Evolutionary conservation across 495 filamentous ascomycete genomes (phyloP), one percentile per base, ranked within the genome.

Genomic region (Alectoria sarmentosa): DNA sequence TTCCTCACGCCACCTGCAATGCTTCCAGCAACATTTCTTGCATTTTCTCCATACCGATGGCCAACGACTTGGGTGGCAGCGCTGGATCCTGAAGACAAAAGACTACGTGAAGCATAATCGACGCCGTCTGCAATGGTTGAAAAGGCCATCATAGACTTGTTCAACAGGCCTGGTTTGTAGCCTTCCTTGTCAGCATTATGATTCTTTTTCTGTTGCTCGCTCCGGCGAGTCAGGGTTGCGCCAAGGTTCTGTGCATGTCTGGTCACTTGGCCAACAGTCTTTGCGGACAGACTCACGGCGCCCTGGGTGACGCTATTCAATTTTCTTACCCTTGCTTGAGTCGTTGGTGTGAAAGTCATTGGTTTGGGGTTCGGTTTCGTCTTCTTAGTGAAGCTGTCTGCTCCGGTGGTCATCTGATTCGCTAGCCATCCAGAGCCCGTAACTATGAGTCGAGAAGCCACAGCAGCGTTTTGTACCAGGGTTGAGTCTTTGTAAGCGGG

Each of bases 101-200:
- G 78, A 65, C 84, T 88, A 41, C 85, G 84, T 0, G 90, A 88
- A 19, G 89, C 87, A 68, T 96, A 84, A 69, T 95, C 92, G 58
- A 98, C 88, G 41, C 93, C 93, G 73, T 98, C 94, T 39, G 91
- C 90, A 54, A 98, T 82, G 0, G 94, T 98, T n/a, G 86, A 87
- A 73, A 98, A 98, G 0, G 94, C 94, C 75, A 98, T 96, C 79
- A 98, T 78, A 42, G 85, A 89, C 76, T 97, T 98, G 74, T 98
- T 98, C 65, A 98, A 73, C 34, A 98, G 76, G 10, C 94, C 93
- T 0, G 94, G 93, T 74, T 96, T 96, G 74, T 91, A 91, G 17
- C 84, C 84, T 69, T 89, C 82, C n/a, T 82, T 81, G 44, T 86
- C 86, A 36, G 78, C 79, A 1, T 83, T 82, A 68, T 82, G 86